Evolutionary conservation across 345 rosid genomes (phyloP), one percentile per base, ranked within the genome.

Genomic region (Salix dunnii): DNA sequence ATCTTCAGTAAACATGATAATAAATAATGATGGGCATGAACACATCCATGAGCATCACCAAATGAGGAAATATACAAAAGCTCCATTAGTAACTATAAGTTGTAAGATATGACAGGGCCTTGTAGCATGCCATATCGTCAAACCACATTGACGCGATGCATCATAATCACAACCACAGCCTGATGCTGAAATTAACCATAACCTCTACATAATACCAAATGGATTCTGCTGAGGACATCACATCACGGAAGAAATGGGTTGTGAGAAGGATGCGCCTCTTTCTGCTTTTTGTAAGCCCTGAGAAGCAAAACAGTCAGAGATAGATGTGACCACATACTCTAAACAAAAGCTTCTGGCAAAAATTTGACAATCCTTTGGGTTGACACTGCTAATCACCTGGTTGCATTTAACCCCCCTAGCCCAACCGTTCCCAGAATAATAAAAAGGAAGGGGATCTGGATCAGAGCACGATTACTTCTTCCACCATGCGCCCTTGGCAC

Each of bases 241-340:
- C 51, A 70, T 90, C 85, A 90, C 63, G 97, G 97, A 53, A 94
- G 97, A 81, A 94, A 94, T 8, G 98, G 97, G 79, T 92, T 90
- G 88, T 87, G 93, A 46, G 97, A 92, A 36, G 97, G 91, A 70
- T 72, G 80, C 4, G 84, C 80, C 71, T 88, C 90, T 78, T 87
- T 90, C 78, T 92, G 93, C 90, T 77, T 84, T 82, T 79, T 89
- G 83, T 91, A 92, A 28, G 95, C 94, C 92, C 97, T 90, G 91
- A 63, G 63, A 64, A 74, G 51, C 81, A 77, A 36, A 79, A 79
- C 35, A 78, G 67, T 27, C 40, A 40, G 17, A 62, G 20, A 6
- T 49, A 18, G 35, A 35, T 38, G 21, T 36, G 36, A 60, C 40
- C 58, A 40, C 23, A 20, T 36, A 30, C 23, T 36, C 33, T 21